Conservation (phyloP, 306 rosid genomes). For the Dryas drummondii region DNA sequence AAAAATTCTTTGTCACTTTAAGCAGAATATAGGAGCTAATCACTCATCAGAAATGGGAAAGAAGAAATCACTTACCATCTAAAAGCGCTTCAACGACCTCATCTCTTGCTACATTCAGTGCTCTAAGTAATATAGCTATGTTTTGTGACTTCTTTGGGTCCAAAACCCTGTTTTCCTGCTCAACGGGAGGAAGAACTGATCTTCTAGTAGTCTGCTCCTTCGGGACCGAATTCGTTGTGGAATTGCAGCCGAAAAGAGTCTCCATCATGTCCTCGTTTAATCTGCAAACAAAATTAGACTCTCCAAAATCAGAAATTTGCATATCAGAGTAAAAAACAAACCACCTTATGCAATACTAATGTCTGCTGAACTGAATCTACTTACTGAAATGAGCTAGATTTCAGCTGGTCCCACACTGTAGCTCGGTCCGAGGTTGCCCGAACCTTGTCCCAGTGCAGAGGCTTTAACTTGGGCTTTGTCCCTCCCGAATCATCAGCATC, state of each 20-base stretch:
- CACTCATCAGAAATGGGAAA: conserved; percentile 10
- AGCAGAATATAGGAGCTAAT: conserved; percentile 18
- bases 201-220: conserved; percentile 57
- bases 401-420: conserved; percentile 97
- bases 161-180: conserved; percentile 73
- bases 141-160: conserved; percentile 98
- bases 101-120: conserved; percentile 86
- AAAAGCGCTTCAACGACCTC: conserved; percentile 92
- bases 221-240: conserved; percentile 39
- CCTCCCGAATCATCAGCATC: conserved; percentile 68
- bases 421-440: conserved; percentile 93
- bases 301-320: conserved; percentile 12
- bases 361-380: conserved; percentile 22
- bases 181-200: conserved; percentile 70
- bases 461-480: conserved; percentile 76
- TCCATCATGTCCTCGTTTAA: conserved; percentile 99
- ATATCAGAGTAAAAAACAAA: background rate
- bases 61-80: conserved; percentile 59
- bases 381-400: conserved; percentile 97
- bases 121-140: conserved; percentile 89
- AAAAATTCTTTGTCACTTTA: background rate
- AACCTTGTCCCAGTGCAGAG: conserved; percentile 98
- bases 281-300: conserved; percentile 37
- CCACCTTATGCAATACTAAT: conserved; percentile 13
- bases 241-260: conserved; percentile 76